Conservation (phyloP, 2,329 filamentous ascomycete genomes). For the Akanthomyces muscarius region DNA sequence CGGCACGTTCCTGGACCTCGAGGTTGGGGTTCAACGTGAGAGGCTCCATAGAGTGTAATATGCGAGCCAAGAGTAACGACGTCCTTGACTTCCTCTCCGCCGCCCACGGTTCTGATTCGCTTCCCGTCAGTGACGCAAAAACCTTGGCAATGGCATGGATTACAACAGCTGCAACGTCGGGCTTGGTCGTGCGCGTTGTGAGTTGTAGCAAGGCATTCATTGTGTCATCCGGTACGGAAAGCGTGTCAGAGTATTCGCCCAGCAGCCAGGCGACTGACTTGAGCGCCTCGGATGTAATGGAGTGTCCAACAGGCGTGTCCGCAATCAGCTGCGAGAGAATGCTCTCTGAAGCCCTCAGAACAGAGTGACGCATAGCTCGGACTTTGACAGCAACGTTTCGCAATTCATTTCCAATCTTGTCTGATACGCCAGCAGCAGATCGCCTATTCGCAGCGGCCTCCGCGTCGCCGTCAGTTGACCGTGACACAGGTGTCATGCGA, state of each 20-base stretch:
- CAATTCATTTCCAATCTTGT: conserved; percentile 76
- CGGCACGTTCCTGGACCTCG: conserved; percentile 91
- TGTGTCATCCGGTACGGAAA: conserved; percentile 66
- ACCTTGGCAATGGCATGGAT: conserved; percentile 85
- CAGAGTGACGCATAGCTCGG: conserved; percentile 71
- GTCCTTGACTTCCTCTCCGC: conserved; percentile 68
- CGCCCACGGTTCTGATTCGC: conserved; percentile 65
- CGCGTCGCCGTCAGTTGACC: conserved; percentile 35
- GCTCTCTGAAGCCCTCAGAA: conserved; percentile 78
- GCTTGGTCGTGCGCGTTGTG: conserved; percentile 51
- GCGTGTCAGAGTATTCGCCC: conserved; percentile 77
- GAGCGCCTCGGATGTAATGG: conserved; percentile 61
- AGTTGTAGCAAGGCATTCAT: conserved; percentile 71
- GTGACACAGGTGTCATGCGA: conserved; percentile 58
- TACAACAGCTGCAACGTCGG: conserved; percentile 70
- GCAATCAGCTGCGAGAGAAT: conserved; percentile 58
- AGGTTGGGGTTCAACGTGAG: conserved; percentile 78
- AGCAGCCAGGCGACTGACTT: conserved; percentile 78
- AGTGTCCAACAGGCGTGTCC: conserved; percentile 51
- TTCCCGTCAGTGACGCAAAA: conserved; percentile 67
- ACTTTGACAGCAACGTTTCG: conserved; percentile 91
- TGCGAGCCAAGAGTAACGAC: conserved; percentile 72
- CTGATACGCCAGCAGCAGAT: conserved; percentile 45
- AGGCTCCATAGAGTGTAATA: conserved; percentile 77
- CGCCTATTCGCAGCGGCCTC: conserved; percentile 27